A percentile compares a stretch with the other conserved stretches of the same genome.
Conservation (phyloP, 805 yeast genomes). For the Zygosaccharomyces rouxii region DNA sequence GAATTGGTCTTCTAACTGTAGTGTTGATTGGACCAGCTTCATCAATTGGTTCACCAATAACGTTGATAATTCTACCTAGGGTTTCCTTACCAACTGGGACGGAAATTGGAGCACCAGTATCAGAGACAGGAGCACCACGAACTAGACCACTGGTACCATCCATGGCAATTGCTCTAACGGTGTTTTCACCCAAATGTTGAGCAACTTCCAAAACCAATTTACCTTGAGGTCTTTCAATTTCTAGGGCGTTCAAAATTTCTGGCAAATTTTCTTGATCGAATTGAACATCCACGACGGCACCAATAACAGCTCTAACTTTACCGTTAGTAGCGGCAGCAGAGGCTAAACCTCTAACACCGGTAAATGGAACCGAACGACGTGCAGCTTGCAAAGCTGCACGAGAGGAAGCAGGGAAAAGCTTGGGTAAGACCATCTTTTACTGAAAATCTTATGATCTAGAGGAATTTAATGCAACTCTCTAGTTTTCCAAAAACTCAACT, state of each 20-base stretch:
- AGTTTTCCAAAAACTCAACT: conserved; percentile 1
- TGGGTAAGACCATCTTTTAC: conserved; percentile 3
- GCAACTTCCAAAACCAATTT: conserved; percentile 95
- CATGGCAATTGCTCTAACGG: conserved; percentile 99
- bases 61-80: conserved; percentile 97
- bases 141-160: conserved; percentile 99
- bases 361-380: conserved; percentile 68
- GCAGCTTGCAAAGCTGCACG: conserved; percentile 88
- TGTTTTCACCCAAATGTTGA: conserved; percentile 99
- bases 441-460: neutral
- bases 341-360: conserved; percentile 28
- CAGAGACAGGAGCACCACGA: conserved; percentile 87
- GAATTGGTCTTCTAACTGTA: conserved; percentile 94
- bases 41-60: conserved; percentile 98
- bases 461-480: neutral
- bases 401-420: conserved; percentile 49
- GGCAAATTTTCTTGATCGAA: conserved; percentile 97
- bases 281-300: conserved; percentile 99
- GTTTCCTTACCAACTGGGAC: conserved; percentile 99
- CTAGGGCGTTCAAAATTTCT: conserved; percentile 94
- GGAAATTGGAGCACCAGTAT: conserved; percentile 98
- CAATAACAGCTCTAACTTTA: conserved; percentile 94
- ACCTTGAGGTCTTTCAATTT: conserved; percentile 74
- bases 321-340: conserved; percentile 64
- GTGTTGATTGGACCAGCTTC: conserved; percentile 98